Percentiles rank a stretch among this genome's conserved stretches.
These are phyloP conservation scores for Psilocybe mexicana DNA, from an alignment of 1,284 basidiomycete genomes.

Conservation along the genomic window DNA sequence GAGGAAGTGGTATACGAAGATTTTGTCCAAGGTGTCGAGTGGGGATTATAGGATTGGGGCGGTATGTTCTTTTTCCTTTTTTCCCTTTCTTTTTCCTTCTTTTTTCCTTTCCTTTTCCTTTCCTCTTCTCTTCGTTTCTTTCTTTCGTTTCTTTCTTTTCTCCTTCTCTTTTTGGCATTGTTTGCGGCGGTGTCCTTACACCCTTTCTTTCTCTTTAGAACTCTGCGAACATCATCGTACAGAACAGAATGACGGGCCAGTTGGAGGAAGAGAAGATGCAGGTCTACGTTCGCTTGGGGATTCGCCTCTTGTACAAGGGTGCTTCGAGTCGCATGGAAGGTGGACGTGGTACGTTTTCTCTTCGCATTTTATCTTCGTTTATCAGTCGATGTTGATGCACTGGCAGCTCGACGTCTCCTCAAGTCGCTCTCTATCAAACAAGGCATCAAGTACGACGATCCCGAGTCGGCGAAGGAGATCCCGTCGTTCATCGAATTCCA, in stretches of 20 bases:
- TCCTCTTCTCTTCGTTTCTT: no score
- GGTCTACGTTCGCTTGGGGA: conserved; percentile 92
- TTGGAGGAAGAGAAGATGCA: conserved; percentile 98
- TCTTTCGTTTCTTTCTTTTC: no score
- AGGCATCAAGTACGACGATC: conserved; percentile 89
- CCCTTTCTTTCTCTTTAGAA: conserved; percentile 49
- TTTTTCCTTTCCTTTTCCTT: not conserved
- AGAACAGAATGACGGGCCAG: conserved; percentile 88
- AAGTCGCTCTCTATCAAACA: conserved; percentile 89
- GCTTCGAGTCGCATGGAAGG: conserved; percentile 91
- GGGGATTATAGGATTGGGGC: conserved; percentile 92
- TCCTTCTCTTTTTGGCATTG: no score
- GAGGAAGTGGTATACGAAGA: conserved; percentile 94
- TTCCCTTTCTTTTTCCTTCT: not conserved
- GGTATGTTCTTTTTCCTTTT: conserved; percentile 43
- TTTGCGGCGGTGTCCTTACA: no score
- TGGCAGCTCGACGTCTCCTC: conserved; percentile 62
- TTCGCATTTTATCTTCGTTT: not conserved
- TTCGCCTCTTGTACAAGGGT: conserved; percentile 92
- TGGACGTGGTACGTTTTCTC: conserved; percentile 59
- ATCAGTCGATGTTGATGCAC: conserved; percentile 2
- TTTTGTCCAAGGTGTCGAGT: conserved; percentile 80
- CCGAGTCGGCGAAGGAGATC: conserved; percentile 85
- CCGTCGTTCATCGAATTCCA: conserved; percentile 90
- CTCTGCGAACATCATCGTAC: conserved; percentile 95